Percentiles rank a stretch among this genome's conserved stretches.
phyloP scores from a whole-genome alignment of 75 land plant genomes.

The Pinus taeda region DNA sequence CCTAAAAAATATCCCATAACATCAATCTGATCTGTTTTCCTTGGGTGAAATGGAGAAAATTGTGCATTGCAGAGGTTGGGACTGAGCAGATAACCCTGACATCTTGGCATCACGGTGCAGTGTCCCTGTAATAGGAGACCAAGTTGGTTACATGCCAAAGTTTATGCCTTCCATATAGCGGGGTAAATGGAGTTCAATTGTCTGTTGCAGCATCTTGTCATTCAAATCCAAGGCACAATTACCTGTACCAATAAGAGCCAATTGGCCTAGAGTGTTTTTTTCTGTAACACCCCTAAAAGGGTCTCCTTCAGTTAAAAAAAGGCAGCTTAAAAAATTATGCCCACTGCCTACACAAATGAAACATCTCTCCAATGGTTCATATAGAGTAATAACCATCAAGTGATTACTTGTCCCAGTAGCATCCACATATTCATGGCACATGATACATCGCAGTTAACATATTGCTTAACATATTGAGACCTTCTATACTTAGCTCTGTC shows the following conservation, averaged over 20 bases:
- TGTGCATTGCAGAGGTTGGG: slow-evolving; percentile 79
- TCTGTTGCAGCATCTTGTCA: slow-evolving; percentile 91
- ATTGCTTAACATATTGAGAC: no score
- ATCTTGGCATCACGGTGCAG: slow-evolving; percentile 72
- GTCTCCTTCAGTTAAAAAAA: slow-evolving; percentile 87
- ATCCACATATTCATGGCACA: slow-evolving; percentile 55
- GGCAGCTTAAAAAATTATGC: slow-evolving; percentile 96
- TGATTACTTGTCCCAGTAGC: slow-evolving; percentile 51
- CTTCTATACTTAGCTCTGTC: slow-evolving; percentile 50
- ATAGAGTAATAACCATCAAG: slow-evolving; percentile 54
- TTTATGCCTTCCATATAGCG: slow-evolving; percentile 75
- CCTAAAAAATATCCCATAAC: no score
- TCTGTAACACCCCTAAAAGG: slow-evolving; percentile 92
- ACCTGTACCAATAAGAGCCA: slow-evolving; percentile 98
- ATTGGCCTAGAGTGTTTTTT: slow-evolving; percentile 96
- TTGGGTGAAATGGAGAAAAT: slow-evolving; percentile 70
- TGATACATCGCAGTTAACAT: slow-evolving; percentile 34
- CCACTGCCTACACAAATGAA: slow-evolving; percentile 74
- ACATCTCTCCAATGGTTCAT: slow-evolving; percentile 97
- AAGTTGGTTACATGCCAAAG: slow-evolving; percentile 83
- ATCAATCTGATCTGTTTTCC: no score
- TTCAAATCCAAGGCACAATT: slow-evolving; percentile 68
- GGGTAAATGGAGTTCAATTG: slow-evolving; percentile 94
- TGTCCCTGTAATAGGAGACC: slow-evolving; percentile 82
- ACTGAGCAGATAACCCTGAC: slow-evolving; percentile 52